These are phyloP conservation scores for Grosmannia huntii DNA, from an alignment of 2,329 filamentous ascomycete species.

Conservation along the genomic window DNA sequence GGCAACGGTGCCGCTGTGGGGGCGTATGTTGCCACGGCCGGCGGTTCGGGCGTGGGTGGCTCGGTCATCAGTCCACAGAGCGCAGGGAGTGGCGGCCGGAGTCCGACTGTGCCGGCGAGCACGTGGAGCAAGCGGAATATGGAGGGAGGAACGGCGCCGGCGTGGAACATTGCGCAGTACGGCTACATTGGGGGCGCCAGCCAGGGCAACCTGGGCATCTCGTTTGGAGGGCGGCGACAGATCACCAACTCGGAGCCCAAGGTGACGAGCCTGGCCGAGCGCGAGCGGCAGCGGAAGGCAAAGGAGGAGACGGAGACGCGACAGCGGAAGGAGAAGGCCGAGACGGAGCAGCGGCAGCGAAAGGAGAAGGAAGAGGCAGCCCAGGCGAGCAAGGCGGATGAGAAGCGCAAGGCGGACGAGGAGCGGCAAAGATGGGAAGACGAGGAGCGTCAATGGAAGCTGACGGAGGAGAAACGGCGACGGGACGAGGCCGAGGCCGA, in stretches of 20 bases:
- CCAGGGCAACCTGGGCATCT: constrained; percentile 87
- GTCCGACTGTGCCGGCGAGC: constrained; percentile 52
- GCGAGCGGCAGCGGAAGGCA: constrained; percentile 54
- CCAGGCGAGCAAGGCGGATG: constrained; percentile 49
- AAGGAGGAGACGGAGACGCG: constrained; percentile 48
- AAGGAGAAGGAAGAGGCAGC: constrained; percentile 31
- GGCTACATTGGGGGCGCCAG: constrained; percentile 97
- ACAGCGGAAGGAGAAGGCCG: constrained; percentile 40
- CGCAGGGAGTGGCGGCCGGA: constrained; percentile 31
- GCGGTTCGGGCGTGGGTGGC: too few species aligned
- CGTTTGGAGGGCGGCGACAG: constrained; percentile 82
- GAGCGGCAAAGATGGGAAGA: constrained; percentile 61
- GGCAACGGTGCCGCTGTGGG: not conserved
- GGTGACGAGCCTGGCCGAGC: constrained; percentile 73
- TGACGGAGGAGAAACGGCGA: constrained; percentile 51
- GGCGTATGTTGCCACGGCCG: too few species aligned
- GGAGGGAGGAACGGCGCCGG: constrained; percentile 68
- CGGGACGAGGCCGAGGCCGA: constrained; percentile 55
- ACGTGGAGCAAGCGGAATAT: constrained; percentile 85
- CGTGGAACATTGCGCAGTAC: constrained; percentile 98
- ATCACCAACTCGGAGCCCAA: constrained; percentile 73
- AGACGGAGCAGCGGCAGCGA: constrained; percentile 34
- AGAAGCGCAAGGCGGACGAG: constrained; percentile 45
- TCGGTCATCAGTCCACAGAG: not conserved
- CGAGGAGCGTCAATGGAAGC: constrained; percentile 62